phyloP scores from a whole-genome alignment of 1,284 basidiomycete species.

The Malassezia furfur region DNA sequence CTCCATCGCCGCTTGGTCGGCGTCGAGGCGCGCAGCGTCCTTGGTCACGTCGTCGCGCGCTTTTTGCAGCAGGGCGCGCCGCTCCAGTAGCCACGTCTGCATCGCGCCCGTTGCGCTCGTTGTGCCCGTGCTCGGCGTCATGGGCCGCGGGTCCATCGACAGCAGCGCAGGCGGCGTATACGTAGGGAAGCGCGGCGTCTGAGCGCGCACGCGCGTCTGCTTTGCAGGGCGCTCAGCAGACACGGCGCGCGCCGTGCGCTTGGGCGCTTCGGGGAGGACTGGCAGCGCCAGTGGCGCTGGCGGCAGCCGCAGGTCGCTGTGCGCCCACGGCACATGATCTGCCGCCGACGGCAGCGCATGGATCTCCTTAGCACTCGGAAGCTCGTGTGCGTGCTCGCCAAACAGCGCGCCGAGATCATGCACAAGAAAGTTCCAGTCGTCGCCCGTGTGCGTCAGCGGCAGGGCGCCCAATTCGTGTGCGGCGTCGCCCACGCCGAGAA shows the following conservation, averaged over 20 bases:
- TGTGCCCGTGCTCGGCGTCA: neutral
- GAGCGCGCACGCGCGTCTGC: neutral
- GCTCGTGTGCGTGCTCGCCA: neutral
- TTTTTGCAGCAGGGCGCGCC: conserved; percentile 11
- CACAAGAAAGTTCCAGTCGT: neutral
- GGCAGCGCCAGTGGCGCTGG: neutral
- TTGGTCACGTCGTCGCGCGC: conserved; percentile 3
- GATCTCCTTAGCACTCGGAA: neutral
- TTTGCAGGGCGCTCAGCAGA: neutral
- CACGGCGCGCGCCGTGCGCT: neutral
- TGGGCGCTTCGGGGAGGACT: neutral
- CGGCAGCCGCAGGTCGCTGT: neutral
- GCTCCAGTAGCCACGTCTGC: conserved; percentile 12
- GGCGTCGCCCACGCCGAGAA: neutral
- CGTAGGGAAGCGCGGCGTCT: neutral
- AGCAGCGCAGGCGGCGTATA: neutral
- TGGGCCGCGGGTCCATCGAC: conserved; percentile 1
- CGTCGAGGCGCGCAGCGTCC: neutral
- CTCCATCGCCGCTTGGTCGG: neutral
- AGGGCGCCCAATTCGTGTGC: neutral
- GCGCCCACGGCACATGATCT: neutral
- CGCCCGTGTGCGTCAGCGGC: neutral
- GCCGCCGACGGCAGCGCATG: neutral
- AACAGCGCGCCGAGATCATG: neutral
- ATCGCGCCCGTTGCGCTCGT: neutral